phyloP scores from a whole-genome alignment of 75 land plant species.

The Cupressus sempervirens region DNA sequence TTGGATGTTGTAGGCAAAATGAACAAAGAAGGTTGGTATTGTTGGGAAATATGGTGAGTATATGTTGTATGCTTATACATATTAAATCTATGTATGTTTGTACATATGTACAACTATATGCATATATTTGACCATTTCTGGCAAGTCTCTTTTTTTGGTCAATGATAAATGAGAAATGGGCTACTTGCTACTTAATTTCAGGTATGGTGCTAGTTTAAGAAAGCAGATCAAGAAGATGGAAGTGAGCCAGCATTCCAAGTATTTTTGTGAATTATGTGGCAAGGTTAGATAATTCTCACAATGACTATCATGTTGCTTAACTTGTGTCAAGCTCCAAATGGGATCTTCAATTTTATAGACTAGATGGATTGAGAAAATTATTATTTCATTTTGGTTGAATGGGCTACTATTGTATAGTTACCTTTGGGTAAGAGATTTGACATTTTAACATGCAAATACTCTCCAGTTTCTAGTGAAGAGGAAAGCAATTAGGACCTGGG shows the following conservation, averaged over 20 bases:
- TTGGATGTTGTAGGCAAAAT: slow-evolving; percentile 31
- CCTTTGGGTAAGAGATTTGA: not conserved
- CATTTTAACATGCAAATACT: not conserved
- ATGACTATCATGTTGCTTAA: not conserved
- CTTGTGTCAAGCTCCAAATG: not conserved
- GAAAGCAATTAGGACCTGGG: slow-evolving; percentile 86
- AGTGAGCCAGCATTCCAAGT: slow-evolving; percentile 77
- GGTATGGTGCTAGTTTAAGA: slow-evolving; percentile 90
- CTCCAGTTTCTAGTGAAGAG: slow-evolving; percentile 80
- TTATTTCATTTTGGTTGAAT: not conserved
- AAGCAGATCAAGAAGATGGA: slow-evolving; percentile 90
- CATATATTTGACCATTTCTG: not conserved
- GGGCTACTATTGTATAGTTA: not conserved
- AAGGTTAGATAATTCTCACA: slow-evolving; percentile 32
- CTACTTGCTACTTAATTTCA: slow-evolving; percentile 13
- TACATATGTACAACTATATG: too few species aligned
- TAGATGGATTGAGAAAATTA: not conserved
- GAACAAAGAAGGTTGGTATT: slow-evolving; percentile 62
- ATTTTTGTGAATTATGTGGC: slow-evolving; percentile 82
- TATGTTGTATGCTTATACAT: not conserved
- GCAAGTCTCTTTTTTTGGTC: not conserved
- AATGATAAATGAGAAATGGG: not conserved
- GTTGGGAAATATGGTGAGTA: slow-evolving; percentile 71
- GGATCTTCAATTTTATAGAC: not conserved
- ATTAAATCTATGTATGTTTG: too few species aligned